Percentiles rank a stretch among this genome's conserved stretches.
Conservation (phyloP, 1,139 yeast species). For the Starmera stellimalicola region DNA sequence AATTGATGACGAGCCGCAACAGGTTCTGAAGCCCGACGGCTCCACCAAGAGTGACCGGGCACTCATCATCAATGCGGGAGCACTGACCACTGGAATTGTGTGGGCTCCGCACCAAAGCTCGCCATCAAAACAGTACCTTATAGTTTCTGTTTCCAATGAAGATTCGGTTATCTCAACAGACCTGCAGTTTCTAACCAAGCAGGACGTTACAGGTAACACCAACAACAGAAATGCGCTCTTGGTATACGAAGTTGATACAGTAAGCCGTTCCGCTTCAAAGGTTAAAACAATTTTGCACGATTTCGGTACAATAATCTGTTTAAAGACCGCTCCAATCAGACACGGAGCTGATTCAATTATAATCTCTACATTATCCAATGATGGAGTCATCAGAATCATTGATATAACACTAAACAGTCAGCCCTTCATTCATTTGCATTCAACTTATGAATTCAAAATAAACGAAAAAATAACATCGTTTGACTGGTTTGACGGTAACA, state of each 20-base stretch:
- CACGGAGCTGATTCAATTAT: constrained; percentile 20
- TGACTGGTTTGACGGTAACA: constrained; percentile 43
- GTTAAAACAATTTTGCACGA: constrained; percentile 30
- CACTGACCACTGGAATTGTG: constrained; percentile 40
- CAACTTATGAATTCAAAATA: constrained; percentile 14
- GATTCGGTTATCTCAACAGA: constrained; percentile 22
- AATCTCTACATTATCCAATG: constrained; percentile 49
- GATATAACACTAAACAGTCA: constrained; percentile 24
- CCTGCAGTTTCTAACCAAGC: constrained; percentile 27
- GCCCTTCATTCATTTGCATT: constrained; percentile 20
- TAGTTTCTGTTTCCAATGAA: constrained; percentile 36
- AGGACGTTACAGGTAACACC: constrained; percentile 18
- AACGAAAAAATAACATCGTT: constrained; percentile 35
- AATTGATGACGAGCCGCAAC: constrained; percentile 13
- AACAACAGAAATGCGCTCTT: constrained; percentile 33
- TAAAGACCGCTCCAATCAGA: constrained; percentile 40
- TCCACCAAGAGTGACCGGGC: constrained; percentile 31
- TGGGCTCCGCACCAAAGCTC: constrained; percentile 34
- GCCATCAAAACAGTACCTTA: constrained; percentile 33
- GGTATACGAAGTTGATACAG: constrained; percentile 35
- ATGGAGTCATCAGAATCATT: constrained; percentile 52
- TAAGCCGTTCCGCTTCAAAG: constrained; percentile 19
- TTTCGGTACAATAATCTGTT: constrained; percentile 44
- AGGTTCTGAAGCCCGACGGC: constrained; percentile 12
- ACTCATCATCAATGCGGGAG: constrained; percentile 43